phyloP scores from a whole-genome alignment of 1,284 basidiomycete species.

The Boletus austroedulis region DNA sequence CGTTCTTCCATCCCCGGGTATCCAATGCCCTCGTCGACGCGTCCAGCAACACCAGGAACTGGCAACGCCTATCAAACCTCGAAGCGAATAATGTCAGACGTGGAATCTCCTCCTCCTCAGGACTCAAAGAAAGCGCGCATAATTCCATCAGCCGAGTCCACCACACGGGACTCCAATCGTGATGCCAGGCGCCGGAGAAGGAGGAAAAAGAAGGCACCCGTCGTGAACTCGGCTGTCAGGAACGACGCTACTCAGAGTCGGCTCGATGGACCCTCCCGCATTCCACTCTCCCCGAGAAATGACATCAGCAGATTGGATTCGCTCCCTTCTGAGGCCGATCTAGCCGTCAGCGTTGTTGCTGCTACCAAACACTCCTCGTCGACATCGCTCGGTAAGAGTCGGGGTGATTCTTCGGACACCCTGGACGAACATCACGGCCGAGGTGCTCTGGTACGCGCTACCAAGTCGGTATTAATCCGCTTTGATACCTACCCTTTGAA shows the following conservation, averaged over 20 bases:
- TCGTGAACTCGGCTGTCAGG: slow-evolving; percentile 26
- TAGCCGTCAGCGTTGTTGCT: not conserved
- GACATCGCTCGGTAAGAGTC: not conserved
- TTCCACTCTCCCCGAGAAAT: slow-evolving; percentile 26
- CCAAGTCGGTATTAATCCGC: not conserved
- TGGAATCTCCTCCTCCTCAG: slow-evolving; percentile 17
- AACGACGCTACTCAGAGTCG: slow-evolving; percentile 11
- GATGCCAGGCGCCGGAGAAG: slow-evolving; percentile 43
- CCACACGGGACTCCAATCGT: slow-evolving; percentile 35
- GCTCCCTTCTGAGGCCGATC: slow-evolving; percentile 13
- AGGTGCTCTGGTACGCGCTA: slow-evolving; percentile 16
- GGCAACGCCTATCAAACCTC: slow-evolving; percentile 1
- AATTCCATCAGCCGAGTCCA: slow-evolving; percentile 19
- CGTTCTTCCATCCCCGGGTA: not conserved
- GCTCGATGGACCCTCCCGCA: slow-evolving; percentile 14
- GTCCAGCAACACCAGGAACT: slow-evolving; percentile 18
- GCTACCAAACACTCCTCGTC: not conserved
- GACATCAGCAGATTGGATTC: slow-evolving; percentile 30
- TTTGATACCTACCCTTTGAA: slow-evolving; percentile 11
- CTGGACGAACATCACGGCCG: not conserved
- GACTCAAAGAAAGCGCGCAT: slow-evolving; percentile 26
- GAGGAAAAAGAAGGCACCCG: slow-evolving; percentile 41
- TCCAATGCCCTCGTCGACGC: slow-evolving; percentile 28
- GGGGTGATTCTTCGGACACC: not conserved
- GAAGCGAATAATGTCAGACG: slow-evolving; percentile 29